A percentile compares a stretch with the other conserved stretches of the same genome.
phyloP scores from a whole-genome alignment of 805 yeast genomes.

The Pichia sporocuriosa region DNA sequence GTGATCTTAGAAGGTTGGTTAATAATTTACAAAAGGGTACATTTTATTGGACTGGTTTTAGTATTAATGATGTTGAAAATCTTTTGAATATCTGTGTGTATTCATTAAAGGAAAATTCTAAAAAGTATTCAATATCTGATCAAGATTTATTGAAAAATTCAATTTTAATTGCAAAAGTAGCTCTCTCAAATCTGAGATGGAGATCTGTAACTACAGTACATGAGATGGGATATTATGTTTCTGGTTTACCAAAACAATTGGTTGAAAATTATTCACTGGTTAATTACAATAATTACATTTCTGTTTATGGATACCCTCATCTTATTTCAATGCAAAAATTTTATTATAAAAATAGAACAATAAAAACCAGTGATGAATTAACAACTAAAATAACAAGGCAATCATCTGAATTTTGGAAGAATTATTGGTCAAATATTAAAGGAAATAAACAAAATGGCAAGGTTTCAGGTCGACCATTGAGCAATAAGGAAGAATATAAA shows the following conservation, averaged over 20 bases:
- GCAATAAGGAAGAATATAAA: conserved; percentile 14
- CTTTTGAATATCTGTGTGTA: conserved; percentile 42
- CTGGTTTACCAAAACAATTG: conserved; percentile 38
- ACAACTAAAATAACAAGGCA: conserved; percentile 28
- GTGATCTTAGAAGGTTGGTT: conserved; percentile 48
- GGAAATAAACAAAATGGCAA: conserved; percentile 30
- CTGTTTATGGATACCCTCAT: conserved; percentile 58
- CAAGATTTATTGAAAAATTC: conserved; percentile 36
- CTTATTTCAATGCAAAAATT: conserved; percentile 44
- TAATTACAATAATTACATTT: conserved; percentile 26
- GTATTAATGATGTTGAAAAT: conserved; percentile 48
- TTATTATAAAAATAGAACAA: conserved; percentile 46
- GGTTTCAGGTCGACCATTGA: conserved; percentile 2
- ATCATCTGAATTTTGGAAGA: conserved; percentile 44
- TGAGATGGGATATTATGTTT: conserved; percentile 56
- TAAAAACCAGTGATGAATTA: conserved; percentile 27
- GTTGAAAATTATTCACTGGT: conserved; percentile 40
- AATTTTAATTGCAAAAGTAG: conserved; percentile 38
- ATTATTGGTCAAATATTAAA: conserved; percentile 39
- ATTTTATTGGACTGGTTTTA: conserved; percentile 71
- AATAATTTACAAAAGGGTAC: conserved; percentile 61
- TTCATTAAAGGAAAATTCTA: conserved; percentile 33
- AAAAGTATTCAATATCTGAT: conserved; percentile 35
- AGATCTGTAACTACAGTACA: conserved; percentile 50
- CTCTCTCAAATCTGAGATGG: conserved; percentile 51